phyloP scores from a whole-genome alignment of 805 yeast genomes.

The Lipomyces spencermartinsiae region DNA sequence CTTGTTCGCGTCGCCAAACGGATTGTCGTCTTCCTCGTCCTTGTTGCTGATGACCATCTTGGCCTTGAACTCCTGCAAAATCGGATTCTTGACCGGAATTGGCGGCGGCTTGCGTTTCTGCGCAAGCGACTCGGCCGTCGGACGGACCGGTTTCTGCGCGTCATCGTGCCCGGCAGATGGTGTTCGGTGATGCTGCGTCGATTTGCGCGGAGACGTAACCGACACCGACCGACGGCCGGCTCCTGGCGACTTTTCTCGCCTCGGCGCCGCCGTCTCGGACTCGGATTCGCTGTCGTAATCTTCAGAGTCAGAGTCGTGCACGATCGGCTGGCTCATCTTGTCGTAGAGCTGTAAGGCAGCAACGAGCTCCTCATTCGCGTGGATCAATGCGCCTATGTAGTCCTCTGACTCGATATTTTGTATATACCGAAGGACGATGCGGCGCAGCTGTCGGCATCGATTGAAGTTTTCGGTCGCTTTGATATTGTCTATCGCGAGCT shows the following conservation, averaged over 20 bases:
- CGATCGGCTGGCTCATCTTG: conserved; percentile 55
- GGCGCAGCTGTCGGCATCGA: conserved; percentile 73
- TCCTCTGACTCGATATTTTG: conserved; percentile 87
- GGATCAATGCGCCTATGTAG: conserved; percentile 82
- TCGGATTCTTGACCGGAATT: conserved; percentile 38
- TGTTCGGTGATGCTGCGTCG: conserved; percentile 5
- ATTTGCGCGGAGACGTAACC: conserved; percentile 6
- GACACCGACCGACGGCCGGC: conserved; percentile 15
- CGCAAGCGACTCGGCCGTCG: conserved; percentile 35
- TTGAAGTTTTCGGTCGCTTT: conserved; percentile 71
- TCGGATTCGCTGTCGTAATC: conserved; percentile 52
- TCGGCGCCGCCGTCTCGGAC: conserved; percentile 32
- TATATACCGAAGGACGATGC: conserved; percentile 78
- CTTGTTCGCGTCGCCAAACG: conserved; percentile 60
- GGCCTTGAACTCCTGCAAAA: conserved; percentile 29
- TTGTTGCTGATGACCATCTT: conserved; percentile 28
- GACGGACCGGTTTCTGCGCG: conserved; percentile 13
- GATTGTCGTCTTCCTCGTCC: conserved; percentile 46
- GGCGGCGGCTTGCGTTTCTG: conserved; percentile 40
- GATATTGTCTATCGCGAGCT: conserved; percentile 67
- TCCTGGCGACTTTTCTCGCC: not conserved
- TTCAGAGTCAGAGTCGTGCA: conserved; percentile 52
- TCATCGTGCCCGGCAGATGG: conserved; percentile 19
- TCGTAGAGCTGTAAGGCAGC: conserved; percentile 73
- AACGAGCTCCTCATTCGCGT: conserved; percentile 90